Percentiles rank a stretch among this genome's conserved stretches.
Evolutionary conservation across 352 stramenopile species (phyloP).

Genomic region (Phytopythium aichiense): DNA sequence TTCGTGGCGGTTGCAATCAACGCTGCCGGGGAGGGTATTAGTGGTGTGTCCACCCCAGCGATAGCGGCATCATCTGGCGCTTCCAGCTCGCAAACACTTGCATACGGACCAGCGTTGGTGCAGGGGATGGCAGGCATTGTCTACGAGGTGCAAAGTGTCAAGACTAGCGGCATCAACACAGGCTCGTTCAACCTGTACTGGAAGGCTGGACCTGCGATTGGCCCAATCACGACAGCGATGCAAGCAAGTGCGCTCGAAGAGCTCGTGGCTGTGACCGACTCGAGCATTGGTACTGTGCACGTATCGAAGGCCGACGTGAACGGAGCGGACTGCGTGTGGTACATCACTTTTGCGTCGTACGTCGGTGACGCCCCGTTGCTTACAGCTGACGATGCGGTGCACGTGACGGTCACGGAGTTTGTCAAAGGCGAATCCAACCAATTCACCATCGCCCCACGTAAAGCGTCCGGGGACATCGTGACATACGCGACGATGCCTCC

Average conservation of each 20-base stretch:
- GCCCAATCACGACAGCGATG: slow-evolving; percentile 34
- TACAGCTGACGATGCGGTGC: slow-evolving; percentile 34
- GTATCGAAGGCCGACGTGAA: slow-evolving; percentile 56
- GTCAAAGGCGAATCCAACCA: slow-evolving; percentile 93
- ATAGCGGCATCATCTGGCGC: slow-evolving; percentile 91
- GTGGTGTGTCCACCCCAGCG: slow-evolving; percentile 83
- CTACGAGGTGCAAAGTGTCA: slow-evolving; percentile 93
- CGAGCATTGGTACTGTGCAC: slow-evolving; percentile 45
- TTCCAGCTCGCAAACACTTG: slow-evolving; percentile 82
- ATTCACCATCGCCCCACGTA: slow-evolving; percentile 94
- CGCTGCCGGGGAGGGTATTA: slow-evolving; percentile 85
- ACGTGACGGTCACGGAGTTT: slow-evolving; percentile 80
- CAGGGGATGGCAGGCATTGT: slow-evolving; percentile 93
- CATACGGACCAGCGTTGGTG: slow-evolving; percentile 77
- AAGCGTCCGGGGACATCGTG: slow-evolving; percentile 87
- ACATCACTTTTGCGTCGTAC: slow-evolving; percentile 84
- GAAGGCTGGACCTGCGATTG: slow-evolving; percentile 26
- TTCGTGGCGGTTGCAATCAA: slow-evolving; percentile 93
- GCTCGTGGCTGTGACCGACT: slow-evolving; percentile 27
- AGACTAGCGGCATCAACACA: slow-evolving; percentile 27
- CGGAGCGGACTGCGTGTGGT: slow-evolving; percentile 56
- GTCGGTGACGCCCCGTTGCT: slow-evolving; percentile 81
- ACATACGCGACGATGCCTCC: slow-evolving; percentile 76
- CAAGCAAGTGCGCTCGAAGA: slow-evolving; percentile 38
- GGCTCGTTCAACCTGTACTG: slow-evolving; percentile 55